phyloP scores from a whole-genome alignment of 2,329 filamentous ascomycete genomes.

The Penicillium aurantiogriseum region DNA sequence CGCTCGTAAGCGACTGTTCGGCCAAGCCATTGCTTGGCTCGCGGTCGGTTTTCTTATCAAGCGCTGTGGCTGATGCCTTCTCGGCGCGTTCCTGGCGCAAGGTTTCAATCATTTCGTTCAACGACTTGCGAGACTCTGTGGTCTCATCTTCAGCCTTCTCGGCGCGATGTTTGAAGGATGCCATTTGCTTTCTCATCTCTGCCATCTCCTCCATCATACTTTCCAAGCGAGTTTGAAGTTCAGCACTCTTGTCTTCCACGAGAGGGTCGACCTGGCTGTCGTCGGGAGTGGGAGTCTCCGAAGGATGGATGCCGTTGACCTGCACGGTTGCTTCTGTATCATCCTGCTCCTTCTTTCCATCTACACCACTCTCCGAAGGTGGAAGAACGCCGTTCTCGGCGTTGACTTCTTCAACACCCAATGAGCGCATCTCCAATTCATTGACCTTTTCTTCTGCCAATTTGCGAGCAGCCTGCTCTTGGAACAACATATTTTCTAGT shows the following conservation, averaged over 20 bases:
- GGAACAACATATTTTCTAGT: constrained; percentile 72
- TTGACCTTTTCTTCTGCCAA: constrained; percentile 79
- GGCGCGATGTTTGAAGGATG: constrained; percentile 72
- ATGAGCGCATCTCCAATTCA: constrained; percentile 61
- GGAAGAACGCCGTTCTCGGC: constrained; percentile 52
- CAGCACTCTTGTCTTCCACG: constrained; percentile 40
- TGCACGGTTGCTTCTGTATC: constrained; percentile 2
- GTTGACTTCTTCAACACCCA: constrained; percentile 40
- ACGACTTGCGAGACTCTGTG: constrained; percentile 66
- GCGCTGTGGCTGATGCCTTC: constrained; percentile 47
- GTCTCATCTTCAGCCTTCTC: constrained; percentile 78
- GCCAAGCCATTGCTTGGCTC: constrained; percentile 10
- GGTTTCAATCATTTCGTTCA: constrained; percentile 84
- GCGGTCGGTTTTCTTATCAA: constrained; percentile 27
- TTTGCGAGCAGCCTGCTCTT: constrained; percentile 78
- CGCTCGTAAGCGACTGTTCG: neutral
- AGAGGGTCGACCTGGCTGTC: constrained; percentile 30
- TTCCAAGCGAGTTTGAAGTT: constrained; percentile 71
- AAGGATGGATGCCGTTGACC: constrained; percentile 11
- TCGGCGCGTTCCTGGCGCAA: constrained; percentile 67
- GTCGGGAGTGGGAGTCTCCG: constrained; percentile 12
- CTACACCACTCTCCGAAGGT: constrained; percentile 24
- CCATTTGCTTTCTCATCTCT: constrained; percentile 75
- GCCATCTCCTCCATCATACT: constrained; percentile 76
- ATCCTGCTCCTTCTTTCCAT: constrained; percentile 10